Evolutionary conservation across 768 basidiomycete species (phyloP).

Genomic region (Mycena alexandri): DNA sequence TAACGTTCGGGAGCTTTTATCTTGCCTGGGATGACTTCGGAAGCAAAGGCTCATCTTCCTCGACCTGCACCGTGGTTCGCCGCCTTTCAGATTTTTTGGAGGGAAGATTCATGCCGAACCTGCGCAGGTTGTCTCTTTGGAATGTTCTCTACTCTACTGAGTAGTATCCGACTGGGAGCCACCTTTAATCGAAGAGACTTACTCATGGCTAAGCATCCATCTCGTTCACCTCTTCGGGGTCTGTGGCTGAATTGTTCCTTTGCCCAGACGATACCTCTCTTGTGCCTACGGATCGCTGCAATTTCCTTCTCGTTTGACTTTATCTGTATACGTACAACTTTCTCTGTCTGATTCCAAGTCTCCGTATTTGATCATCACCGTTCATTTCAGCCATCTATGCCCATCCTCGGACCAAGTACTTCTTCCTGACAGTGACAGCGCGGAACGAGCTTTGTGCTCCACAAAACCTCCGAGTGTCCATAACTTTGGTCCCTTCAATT

Average conservation of each 20-base stretch:
- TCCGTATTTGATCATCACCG: slow-evolving; percentile 5
- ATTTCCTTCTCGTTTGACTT: neutral
- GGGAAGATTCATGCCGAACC: too few species aligned
- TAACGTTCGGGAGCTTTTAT: neutral
- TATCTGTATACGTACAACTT: slow-evolving; percentile 5
- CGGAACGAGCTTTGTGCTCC: slow-evolving; percentile 1
- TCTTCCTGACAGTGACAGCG: neutral
- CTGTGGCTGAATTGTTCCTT: too few species aligned
- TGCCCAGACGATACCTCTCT: neutral
- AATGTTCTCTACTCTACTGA: too few species aligned
- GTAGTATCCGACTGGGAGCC: neutral
- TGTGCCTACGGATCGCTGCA: neutral
- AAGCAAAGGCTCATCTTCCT: neutral
- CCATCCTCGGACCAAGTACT: too few species aligned
- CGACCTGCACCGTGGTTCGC: neutral
- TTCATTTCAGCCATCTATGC: slow-evolving; percentile 6
- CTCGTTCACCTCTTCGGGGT: too few species aligned
- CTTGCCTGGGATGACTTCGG: neutral
- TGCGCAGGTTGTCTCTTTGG: neutral
- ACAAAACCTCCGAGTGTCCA: neutral
- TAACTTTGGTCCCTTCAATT: neutral
- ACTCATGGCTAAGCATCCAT: too few species aligned
- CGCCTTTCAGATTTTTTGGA: neutral
- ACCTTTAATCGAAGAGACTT: too few species aligned
- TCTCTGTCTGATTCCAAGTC: slow-evolving; percentile 2